These are phyloP conservation scores for Ceratocystis papillata DNA, from an alignment of 2,329 filamentous ascomycete genomes.

Conservation along the genomic window DNA sequence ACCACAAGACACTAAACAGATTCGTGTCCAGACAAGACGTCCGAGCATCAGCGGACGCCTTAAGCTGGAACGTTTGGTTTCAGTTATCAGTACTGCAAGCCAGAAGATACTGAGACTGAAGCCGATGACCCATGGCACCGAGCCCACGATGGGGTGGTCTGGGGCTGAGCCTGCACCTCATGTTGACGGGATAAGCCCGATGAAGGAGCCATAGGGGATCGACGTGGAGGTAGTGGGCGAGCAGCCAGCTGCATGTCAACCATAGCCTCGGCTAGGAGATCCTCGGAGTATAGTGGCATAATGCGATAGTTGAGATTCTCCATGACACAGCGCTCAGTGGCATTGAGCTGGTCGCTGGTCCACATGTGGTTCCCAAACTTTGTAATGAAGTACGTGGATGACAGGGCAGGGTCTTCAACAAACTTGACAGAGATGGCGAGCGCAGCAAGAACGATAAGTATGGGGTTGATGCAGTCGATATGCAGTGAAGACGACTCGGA, in stretches of 20 bases:
- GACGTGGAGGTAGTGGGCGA: slow-evolving; percentile 26
- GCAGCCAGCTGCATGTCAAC: slow-evolving; percentile 54
- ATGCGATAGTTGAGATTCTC: slow-evolving; percentile 54
- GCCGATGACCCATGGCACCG: slow-evolving; percentile 18
- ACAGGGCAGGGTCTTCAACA: slow-evolving; percentile 47
- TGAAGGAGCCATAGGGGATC: not conserved
- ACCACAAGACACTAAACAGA: too few relatives aligned
- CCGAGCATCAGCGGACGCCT: not conserved
- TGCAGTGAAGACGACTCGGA: slow-evolving; percentile 35
- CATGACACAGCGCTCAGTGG: slow-evolving; percentile 53
- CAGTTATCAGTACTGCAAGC: not conserved
- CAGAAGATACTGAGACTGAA: slow-evolving; percentile 15
- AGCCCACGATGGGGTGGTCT: slow-evolving; percentile 12
- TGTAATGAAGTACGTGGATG: slow-evolving; percentile 43
- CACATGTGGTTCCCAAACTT: slow-evolving; percentile 47
- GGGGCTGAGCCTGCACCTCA: not conserved
- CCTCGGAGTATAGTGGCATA: slow-evolving; percentile 47
- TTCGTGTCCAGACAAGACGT: too few relatives aligned
- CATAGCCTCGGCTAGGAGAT: slow-evolving; percentile 48
- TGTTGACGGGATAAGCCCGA: not conserved
- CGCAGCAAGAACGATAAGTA: slow-evolving; percentile 52
- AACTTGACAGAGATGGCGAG: slow-evolving; percentile 57
- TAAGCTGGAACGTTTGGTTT: not conserved
- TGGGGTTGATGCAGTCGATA: slow-evolving; percentile 51
- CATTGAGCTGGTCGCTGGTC: slow-evolving; percentile 52